These are phyloP conservation scores for Aureobasidium sp. DNA, from an alignment of 2,329 filamentous ascomycete species.

Conservation along the genomic window DNA sequence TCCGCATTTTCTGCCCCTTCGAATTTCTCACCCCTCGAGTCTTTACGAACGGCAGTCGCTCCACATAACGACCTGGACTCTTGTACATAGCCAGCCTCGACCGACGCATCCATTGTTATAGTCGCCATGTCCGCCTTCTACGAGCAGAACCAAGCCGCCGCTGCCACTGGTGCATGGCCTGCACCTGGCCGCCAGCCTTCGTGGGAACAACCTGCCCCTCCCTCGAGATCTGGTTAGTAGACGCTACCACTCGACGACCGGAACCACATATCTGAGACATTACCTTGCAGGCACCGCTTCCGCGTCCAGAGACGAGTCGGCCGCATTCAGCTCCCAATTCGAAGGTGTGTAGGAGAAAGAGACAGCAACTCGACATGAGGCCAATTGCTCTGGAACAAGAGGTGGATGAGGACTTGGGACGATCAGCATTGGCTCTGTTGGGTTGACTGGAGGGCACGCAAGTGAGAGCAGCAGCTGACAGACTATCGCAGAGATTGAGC, in stretches of 20 bases:
- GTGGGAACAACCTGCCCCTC: constrained; percentile 67
- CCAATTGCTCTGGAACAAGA: neutral
- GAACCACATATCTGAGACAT: constrained; percentile 22
- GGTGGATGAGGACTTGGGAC: neutral
- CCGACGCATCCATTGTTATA: constrained; percentile 1
- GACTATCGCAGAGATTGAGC: constrained; percentile 70
- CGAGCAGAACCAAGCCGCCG: constrained; percentile 11
- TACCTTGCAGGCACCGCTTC: constrained; percentile 61
- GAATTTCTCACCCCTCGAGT: constrained; percentile 10
- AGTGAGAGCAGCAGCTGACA: neutral
- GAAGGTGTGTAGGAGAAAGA: constrained; percentile 60
- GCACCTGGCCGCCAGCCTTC: constrained; percentile 57
- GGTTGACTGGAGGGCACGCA: neutral
- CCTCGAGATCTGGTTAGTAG: constrained; percentile 61
- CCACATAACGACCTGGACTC: neutral
- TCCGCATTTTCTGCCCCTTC: constrained; percentile 12
- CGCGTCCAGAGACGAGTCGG: constrained; percentile 61
- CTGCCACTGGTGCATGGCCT: constrained; percentile 27
- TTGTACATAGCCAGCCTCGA: constrained; percentile 11
- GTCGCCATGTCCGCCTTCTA: constrained; percentile 16
- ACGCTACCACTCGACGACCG: neutral
- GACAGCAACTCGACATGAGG: neutral
- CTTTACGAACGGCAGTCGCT: constrained; percentile 6
- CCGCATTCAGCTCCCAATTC: constrained; percentile 79
- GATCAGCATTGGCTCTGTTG: neutral